Conservation (phyloP, 345 rosid genomes). For the Pistacia atlantica region DNA sequence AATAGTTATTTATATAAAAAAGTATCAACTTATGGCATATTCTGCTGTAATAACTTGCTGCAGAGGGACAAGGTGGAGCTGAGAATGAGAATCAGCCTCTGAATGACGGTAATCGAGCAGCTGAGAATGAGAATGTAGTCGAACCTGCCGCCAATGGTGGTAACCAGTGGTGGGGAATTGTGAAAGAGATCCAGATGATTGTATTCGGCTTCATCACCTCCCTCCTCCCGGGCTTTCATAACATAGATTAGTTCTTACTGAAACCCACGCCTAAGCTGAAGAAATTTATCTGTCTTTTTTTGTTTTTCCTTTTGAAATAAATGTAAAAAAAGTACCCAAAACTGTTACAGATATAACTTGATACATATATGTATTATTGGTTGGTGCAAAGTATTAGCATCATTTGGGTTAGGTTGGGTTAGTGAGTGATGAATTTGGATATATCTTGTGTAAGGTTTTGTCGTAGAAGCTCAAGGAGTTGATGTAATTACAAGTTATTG, state of each 20-base stretch:
- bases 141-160: conserved; percentile 51
- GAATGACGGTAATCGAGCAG: conserved; percentile 52
- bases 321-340: not conserved
- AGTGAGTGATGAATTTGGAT: conserved; percentile 5
- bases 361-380: conserved; percentile 4
- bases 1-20: not conserved
- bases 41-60: conserved; percentile 19
- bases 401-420: not conserved
- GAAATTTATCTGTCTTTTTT: not conserved
- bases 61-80: conserved; percentile 63
- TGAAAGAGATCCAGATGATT: conserved; percentile 96
- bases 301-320: conserved; percentile 15
- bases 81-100: conserved; percentile 63
- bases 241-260: conserved; percentile 61
- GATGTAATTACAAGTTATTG: not conserved
- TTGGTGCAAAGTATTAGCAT: conserved; percentile 6
- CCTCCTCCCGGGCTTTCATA: conserved; percentile 95
- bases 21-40: not conserved
- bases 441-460: not conserved
- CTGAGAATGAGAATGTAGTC: conserved; percentile 56
- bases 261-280: not conserved
- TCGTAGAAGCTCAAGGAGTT: not conserved
- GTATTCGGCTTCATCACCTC: conserved; percentile 96
- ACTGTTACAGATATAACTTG: not conserved
- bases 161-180: conserved; percentile 93